Base-by-base conservation (phyloP, 331 rosid species). In the Dryas integrifolia region DNA sequence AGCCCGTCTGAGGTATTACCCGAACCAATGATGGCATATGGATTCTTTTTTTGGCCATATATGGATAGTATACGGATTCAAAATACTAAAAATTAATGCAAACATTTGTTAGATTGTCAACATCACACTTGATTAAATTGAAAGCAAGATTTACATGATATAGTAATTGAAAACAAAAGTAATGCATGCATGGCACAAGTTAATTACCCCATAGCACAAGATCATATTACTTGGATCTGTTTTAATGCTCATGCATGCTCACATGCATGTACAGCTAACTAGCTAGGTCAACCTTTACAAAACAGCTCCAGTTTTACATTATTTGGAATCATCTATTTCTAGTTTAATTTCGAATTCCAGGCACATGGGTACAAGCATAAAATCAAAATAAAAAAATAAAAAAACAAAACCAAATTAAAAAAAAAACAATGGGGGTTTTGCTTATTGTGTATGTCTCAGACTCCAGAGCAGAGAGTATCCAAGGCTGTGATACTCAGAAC, bases 271-370 rank as follows among this genome's bases (percentile, higher is more conserved):
- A 38, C 39, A 48, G 30, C 30, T 26, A 26, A 2, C 1, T 26
- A 26, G 30, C 4, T 13, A 48, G 70, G 70, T 73, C 70, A 63
- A 72, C 40, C 26, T 7, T 55, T 41, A 3, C 30, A 39, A n/a
- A 38, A 51, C 2, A 9, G 4, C 43, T 48, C 10, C 53, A 24
- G 18, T 26, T 45, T 38, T 40, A 18, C 50, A 65, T 65, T 47
- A 39, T 76, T 21, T 55, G 46, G 67, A 26, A 68, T 58, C 30
- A 58, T 66, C 7, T 48, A 18, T 16, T 75, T 24, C 24, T 13
- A 6, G 66, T 45, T 53, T 9, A 52, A 30, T 43, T 53, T 5
- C 15, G 35, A 57, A 21, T 56, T 45, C 35, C 14, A 58, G 26
- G 58, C 67, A 62, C 70, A 1, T 73, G 57, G 35, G 13, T 40